Percentiles rank a stretch among this genome's conserved stretches.
These are phyloP conservation scores for Paecilomyces sp. DNA, from an alignment of 2,329 filamentous ascomycete species.

Conservation along the genomic window DNA sequence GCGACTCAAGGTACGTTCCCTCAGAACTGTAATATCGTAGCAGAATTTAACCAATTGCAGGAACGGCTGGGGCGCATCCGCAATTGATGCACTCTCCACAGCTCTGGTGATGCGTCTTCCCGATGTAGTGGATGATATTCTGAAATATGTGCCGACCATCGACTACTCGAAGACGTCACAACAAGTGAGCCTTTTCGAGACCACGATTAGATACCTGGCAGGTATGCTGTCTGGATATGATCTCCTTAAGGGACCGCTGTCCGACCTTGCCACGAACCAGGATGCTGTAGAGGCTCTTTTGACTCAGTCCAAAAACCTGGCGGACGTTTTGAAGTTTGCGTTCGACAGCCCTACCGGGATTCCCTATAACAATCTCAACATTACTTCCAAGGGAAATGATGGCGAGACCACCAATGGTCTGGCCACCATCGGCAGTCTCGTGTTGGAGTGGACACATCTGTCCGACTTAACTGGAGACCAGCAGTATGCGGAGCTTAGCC, in stretches of 20 bases:
- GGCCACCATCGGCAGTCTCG: constrained; percentile 68
- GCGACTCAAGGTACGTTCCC: constrained; percentile 59
- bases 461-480: constrained; percentile 65
- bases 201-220: constrained; percentile 79
- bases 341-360: constrained; percentile 72
- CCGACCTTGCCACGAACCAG: constrained; percentile 41
- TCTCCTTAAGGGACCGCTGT: constrained; percentile 61
- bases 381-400: constrained; percentile 47
- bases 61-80: constrained; percentile 78
- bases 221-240: constrained; percentile 67
- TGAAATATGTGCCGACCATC: constrained; percentile 63
- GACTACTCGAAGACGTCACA: constrained; percentile 59
- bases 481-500: constrained; percentile 59
- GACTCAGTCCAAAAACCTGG: constrained; percentile 60
- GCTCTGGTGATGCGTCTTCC: constrained; percentile 68
- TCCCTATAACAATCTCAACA: constrained; percentile 61
- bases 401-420: constrained; percentile 58
- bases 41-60: constrained; percentile 35
- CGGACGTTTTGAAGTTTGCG: constrained; percentile 65
- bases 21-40: not conserved
- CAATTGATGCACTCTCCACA: constrained; percentile 72
- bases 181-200: constrained; percentile 75
- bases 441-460: constrained; percentile 77
- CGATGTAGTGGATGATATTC: constrained; percentile 61
- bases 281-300: constrained; percentile 54